Percentiles rank a stretch among this genome's conserved stretches.
phyloP scores from a whole-genome alignment of 306 rosid genomes.

The Calophaca sinica region DNA sequence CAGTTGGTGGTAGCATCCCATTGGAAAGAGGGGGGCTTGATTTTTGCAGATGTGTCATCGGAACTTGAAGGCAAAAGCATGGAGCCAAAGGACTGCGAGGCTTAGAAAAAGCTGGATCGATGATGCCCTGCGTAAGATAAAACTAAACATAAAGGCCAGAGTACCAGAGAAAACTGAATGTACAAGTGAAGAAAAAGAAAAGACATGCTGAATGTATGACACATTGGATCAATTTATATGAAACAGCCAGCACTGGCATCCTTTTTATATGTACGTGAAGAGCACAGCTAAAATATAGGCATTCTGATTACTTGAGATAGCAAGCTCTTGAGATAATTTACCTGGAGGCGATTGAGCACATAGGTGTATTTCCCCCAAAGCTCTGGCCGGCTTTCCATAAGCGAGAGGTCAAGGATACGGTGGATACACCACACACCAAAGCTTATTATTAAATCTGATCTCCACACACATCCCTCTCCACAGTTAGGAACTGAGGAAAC shows the following conservation, averaged over 20 bases:
- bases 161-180: constrained; percentile 7
- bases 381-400: constrained; percentile 99
- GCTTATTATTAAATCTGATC: constrained; percentile 76
- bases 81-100: constrained; percentile 75
- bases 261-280: constrained; percentile 2
- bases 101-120: constrained; percentile 81
- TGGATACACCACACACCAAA: constrained; percentile 99
- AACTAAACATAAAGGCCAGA: constrained; percentile 18
- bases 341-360: constrained; percentile 97
- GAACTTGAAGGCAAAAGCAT: constrained; percentile 92
- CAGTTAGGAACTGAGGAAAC: constrained; percentile 80
- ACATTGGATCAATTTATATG: background rate
- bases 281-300: constrained; percentile 2
- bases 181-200: too few relatives aligned
- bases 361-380: constrained; percentile 97
- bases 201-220: background rate
- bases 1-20: constrained; percentile 85
- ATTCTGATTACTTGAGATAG: constrained; percentile 5
- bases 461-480: constrained; percentile 97
- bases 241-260: constrained; percentile 1
- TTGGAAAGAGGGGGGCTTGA: constrained; percentile 73
- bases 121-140: constrained; percentile 64
- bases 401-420: constrained; percentile 84
- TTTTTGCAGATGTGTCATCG: constrained; percentile 64
- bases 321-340: constrained; percentile 49